Conservation (phyloP, 169 alveolate species). For the Eimeria praecox region DNA sequence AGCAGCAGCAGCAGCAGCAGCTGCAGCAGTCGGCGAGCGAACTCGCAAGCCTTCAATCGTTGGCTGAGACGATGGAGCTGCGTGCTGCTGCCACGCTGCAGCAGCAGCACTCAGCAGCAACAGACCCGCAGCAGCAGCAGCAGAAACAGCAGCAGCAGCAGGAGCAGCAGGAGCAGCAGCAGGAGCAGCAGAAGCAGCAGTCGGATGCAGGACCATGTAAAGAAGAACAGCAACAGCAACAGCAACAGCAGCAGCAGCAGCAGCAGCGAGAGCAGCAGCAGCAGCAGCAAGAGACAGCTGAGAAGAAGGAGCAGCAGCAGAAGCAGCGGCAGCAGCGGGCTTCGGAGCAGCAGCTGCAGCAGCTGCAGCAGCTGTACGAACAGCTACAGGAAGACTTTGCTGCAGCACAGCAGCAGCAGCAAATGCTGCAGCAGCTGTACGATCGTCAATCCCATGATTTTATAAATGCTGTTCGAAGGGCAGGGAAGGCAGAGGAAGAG, state of each 20-base stretch:
- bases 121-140: conserved; percentile 37
- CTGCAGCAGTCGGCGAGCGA: conserved; percentile 40
- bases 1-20: conserved; percentile 66
- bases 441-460: conserved; percentile 31
- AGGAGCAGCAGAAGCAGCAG: not conserved
- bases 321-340: conserved; percentile 5
- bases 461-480: conserved; percentile 16
- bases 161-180: not conserved
- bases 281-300: conserved; percentile 20
- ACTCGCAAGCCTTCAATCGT: conserved; percentile 30
- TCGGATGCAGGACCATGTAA: not conserved
- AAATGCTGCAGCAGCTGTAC: conserved; percentile 71
- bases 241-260: conserved; percentile 19
- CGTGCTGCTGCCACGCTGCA: conserved; percentile 14
- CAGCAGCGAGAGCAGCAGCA: conserved; percentile 33
- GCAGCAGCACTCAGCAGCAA: conserved; percentile 26
- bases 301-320: conserved; percentile 21
- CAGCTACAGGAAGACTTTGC: conserved; percentile 50
- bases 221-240: conserved; percentile 1
- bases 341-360: conserved; percentile 51
- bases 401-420: conserved; percentile 74
- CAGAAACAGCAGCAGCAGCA: not conserved
- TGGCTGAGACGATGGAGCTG: conserved; percentile 17
- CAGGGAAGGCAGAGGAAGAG: conserved; percentile 51
- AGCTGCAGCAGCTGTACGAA: conserved; percentile 18